These are phyloP conservation scores for Shiraia bambusicola DNA, from an alignment of 2,329 filamentous ascomycete genomes.

Conservation along the genomic window DNA sequence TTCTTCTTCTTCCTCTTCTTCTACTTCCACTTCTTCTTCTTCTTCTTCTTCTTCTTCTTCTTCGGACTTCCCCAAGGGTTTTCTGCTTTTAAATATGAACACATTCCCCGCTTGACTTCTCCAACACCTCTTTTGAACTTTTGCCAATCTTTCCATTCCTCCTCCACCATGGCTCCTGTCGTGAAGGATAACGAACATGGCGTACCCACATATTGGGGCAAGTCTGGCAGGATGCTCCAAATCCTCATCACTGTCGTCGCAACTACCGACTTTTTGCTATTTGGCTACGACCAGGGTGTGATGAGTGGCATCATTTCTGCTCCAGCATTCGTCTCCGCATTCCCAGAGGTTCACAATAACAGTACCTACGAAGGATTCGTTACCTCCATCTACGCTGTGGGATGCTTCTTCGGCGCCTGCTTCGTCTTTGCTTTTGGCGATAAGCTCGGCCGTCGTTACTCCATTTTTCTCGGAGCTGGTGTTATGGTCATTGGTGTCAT, in stretches of 20 bases:
- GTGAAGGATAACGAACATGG: constrained; percentile 26
- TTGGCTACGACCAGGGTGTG: constrained; percentile 51
- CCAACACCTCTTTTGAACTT: constrained; percentile 25
- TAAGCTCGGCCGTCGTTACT: constrained; percentile 45
- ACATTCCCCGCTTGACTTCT: constrained; percentile 22
- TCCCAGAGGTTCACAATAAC: constrained; percentile 43
- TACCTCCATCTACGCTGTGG: constrained; percentile 55
- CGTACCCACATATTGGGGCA: constrained; percentile 34
- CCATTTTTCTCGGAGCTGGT: constrained; percentile 46
- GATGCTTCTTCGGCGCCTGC: constrained; percentile 47
- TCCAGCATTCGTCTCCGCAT: constrained; percentile 35
- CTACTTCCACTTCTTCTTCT: too few relatives aligned
- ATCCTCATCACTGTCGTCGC: constrained; percentile 46
- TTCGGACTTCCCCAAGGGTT: too few relatives aligned
- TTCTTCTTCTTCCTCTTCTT: too few relatives aligned
- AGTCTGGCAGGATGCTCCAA: constrained; percentile 33
- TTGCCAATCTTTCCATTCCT: constrained; percentile 16
- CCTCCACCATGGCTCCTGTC: constrained; percentile 25
- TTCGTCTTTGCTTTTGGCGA: constrained; percentile 44
- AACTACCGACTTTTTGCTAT: constrained; percentile 51
- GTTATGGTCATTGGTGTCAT: constrained; percentile 47
- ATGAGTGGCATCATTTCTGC: constrained; percentile 47
- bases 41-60: too few relatives aligned
- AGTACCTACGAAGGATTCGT: constrained; percentile 48
- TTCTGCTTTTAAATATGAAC: constrained; percentile 28